phyloP scores from a whole-genome alignment of 2,329 filamentous ascomycete genomes.

The Ustulina deusta region DNA sequence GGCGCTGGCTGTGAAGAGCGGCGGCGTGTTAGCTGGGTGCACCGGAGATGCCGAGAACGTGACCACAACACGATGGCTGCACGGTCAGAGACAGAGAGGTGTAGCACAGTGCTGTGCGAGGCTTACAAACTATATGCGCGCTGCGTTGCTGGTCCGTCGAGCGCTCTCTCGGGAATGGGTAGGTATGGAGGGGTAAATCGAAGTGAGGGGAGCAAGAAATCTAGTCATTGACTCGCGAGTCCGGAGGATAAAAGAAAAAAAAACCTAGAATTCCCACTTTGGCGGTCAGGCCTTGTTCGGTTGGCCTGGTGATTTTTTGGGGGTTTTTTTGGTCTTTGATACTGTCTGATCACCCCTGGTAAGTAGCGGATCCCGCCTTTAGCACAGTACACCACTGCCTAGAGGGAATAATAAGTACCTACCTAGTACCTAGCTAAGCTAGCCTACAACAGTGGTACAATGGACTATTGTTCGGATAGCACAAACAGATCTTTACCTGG shows the following conservation, averaged over 20 bases:
- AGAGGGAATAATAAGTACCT: no score
- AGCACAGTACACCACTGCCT: no score
- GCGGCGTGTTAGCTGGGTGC: background rate
- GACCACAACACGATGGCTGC: background rate
- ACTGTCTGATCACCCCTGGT: background rate
- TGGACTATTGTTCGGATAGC: no score
- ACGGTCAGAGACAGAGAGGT: background rate
- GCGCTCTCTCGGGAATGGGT: conserved; percentile 8
- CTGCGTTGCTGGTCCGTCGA: background rate
- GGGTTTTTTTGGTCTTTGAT: background rate
- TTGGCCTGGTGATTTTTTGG: conserved; percentile 39
- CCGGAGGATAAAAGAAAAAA: conserved; percentile 30
- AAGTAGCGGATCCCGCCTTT: no score
- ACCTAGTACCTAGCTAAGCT: no score
- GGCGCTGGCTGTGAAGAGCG: background rate
- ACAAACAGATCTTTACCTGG: no score
- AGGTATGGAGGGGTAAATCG: conserved; percentile 25
- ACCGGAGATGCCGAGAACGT: conserved; percentile 11
- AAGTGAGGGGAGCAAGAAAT: background rate
- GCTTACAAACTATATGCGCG: conserved; percentile 12
- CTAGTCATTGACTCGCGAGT: background rate
- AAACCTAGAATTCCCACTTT: conserved; percentile 36
- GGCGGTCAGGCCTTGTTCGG: conserved; percentile 34
- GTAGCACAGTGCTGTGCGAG: background rate
- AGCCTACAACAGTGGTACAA: no score